Conservation (phyloP, 805 yeast genomes). For the Schizosaccharomyces lindneri region DNA sequence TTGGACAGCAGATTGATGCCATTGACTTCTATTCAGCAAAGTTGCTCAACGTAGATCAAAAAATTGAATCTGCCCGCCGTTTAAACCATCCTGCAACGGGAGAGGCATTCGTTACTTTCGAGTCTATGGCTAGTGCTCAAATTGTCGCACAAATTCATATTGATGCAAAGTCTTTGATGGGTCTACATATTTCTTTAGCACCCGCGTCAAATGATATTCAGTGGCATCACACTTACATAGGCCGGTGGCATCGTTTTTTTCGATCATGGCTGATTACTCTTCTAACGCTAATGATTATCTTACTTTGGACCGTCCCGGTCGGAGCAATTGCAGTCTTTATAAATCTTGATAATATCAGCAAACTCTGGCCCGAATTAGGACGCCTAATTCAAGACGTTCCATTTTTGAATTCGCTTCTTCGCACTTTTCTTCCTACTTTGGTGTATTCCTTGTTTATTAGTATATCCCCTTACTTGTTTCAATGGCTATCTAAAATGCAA, state of each 20-base stretch:
- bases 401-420: slow-evolving; percentile 56
- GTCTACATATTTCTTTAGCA: slow-evolving; percentile 57
- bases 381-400: slow-evolving; percentile 33
- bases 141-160: slow-evolving; percentile 88
- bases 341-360: slow-evolving; percentile 51
- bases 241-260: slow-evolving; percentile 43
- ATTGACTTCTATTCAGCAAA: slow-evolving; percentile 51
- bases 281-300: slow-evolving; percentile 40
- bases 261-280: slow-evolving; percentile 41
- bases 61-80: slow-evolving; percentile 37
- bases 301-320: slow-evolving; percentile 60
- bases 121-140: slow-evolving; percentile 83
- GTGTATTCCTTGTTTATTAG: slow-evolving; percentile 66
- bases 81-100: slow-evolving; percentile 62
- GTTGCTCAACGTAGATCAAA: slow-evolving; percentile 42
- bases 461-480: slow-evolving; percentile 63
- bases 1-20: slow-evolving; percentile 56
- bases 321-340: slow-evolving; percentile 61
- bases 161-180: slow-evolving; percentile 59
- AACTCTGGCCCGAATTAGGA: slow-evolving; percentile 66
- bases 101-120: slow-evolving; percentile 86
- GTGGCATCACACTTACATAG: slow-evolving; percentile 73
- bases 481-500: slow-evolving; percentile 58
- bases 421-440: slow-evolving; percentile 78
- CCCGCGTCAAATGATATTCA: slow-evolving; percentile 92